Percentiles rank a stretch among this genome's conserved stretches.
Conservation (phyloP, 2,329 filamentous ascomycete species). For the Podosphaera fusca region DNA sequence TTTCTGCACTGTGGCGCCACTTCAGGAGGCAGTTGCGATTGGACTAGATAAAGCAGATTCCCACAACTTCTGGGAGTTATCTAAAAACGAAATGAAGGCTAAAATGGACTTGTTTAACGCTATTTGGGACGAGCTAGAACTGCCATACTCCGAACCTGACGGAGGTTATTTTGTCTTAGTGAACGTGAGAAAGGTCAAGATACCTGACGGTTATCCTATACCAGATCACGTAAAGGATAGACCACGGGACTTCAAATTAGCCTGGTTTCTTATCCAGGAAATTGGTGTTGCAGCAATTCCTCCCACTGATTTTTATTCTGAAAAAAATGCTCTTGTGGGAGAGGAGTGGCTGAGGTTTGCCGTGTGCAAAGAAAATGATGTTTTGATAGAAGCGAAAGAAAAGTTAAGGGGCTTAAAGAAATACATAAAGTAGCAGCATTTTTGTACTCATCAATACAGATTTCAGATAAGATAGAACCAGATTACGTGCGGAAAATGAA, state of each 20-base stretch:
- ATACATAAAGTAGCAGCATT: slow-evolving; percentile 22
- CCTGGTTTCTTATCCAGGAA: slow-evolving; percentile 94
- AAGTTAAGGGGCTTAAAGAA: slow-evolving; percentile 25
- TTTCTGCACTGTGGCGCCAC: slow-evolving; percentile 76
- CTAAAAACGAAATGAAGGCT: slow-evolving; percentile 65
- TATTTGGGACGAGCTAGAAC: slow-evolving; percentile 49
- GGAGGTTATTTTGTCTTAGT: slow-evolving; percentile 94
- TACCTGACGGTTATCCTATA: slow-evolving; percentile 71
- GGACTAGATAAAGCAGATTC: slow-evolving; percentile 80
- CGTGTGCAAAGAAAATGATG: slow-evolving; percentile 81
- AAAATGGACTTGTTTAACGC: slow-evolving; percentile 78
- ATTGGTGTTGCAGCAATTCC: slow-evolving; percentile 89
- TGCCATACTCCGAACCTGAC: slow-evolving; percentile 51
- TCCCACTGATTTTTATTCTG: slow-evolving; percentile 91
- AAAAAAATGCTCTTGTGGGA: slow-evolving; percentile 57
- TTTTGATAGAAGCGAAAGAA: slow-evolving; percentile 60
- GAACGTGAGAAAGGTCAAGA: slow-evolving; percentile 69
- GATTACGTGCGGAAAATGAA: no score
- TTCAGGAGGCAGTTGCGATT: slow-evolving; percentile 84
- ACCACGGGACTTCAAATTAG: slow-evolving; percentile 79
- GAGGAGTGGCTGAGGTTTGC: slow-evolving; percentile 91
- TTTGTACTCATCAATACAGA: no score
- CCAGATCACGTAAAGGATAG: slow-evolving; percentile 68
- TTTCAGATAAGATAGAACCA: no score
- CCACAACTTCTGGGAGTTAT: slow-evolving; percentile 68